Base-by-base conservation (phyloP, 106 monocot genomes). In the Dendrobium nobile region DNA sequence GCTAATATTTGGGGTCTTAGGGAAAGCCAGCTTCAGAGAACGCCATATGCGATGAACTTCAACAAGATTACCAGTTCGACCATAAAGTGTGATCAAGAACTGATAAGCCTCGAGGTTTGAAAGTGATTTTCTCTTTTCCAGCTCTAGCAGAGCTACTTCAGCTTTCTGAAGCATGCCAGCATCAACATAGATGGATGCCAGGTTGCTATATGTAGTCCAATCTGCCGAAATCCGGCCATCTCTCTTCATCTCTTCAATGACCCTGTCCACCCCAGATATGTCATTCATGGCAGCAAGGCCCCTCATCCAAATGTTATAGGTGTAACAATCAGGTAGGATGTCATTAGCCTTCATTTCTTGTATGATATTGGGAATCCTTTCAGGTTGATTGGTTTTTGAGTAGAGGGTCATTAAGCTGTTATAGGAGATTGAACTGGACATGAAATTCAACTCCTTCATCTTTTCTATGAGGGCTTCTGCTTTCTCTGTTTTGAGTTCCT, bases 291-390 rank as follows among this genome's bases (percentile, higher is more conserved):
- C 92, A 61, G 99, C 91, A 56, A 99, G 91, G 43, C 85, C 83
- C 67, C 95, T 86, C 93, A 99, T 99, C 99, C 99, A 99, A 45
- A 99, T 89, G 82, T 99, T 99, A 72, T 86, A 99, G 28, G 99
- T 95, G 78, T 80, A 95, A 68, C 90, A 86, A 84, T 99, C 95
- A 4, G 88, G 99, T 78, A 92, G 79, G 4, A 99, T 77, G 80
- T 91, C 93, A 81, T 87, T 82, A 18, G 82, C 85, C 79, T 95
- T 99, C 99, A 99, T 99, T 82, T 99, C 93, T 79, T 91, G 93
- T 54, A 99, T 90, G 80, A 95, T 82, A 48, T 81, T 48, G 45
- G 99, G 87, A 55, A 99, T 87, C 68, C 83, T 95, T 74, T 93
- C 93, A 9, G 79, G 83, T 22, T 88, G 86, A 72, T 86, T 72